phyloP scores from a whole-genome alignment of 208 protist species.

The Acanthamoeba castellanii region DNA sequence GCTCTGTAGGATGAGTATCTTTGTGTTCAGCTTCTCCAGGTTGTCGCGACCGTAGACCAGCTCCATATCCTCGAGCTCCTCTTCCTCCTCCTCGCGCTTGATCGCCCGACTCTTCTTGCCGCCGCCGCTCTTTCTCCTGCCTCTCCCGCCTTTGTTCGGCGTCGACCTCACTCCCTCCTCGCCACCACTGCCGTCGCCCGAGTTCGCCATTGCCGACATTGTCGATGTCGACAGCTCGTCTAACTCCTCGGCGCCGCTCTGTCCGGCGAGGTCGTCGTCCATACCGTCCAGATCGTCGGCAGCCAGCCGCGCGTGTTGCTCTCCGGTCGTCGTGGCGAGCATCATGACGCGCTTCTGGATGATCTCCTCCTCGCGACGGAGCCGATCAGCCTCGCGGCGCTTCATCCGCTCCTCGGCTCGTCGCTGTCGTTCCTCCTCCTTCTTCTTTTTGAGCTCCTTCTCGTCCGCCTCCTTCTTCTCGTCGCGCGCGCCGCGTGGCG shows the following conservation, averaged over 20 bases:
- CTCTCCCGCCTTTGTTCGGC: neutral
- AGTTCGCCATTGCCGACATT: neutral
- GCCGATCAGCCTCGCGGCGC: conserved; percentile 3
- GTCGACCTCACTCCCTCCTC: neutral
- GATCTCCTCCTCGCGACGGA: conserved; percentile 47
- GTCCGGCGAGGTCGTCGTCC: conserved; percentile 27
- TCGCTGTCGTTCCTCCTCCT: conserved; percentile 40
- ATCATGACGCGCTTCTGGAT: conserved; percentile 51
- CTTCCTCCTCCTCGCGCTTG: neutral
- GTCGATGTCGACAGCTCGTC: neutral
- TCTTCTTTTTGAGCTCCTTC: neutral
- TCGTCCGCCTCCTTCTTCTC: neutral
- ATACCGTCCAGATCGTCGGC: neutral
- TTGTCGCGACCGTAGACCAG: conserved; percentile 8
- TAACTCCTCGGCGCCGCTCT: conserved; percentile 8
- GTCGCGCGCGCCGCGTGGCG: neutral
- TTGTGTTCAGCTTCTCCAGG: neutral
- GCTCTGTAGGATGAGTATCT: conserved; percentile 35
- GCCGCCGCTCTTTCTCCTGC: neutral
- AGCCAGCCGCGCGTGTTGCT: neutral
- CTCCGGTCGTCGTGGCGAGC: neutral
- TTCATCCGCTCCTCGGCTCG: conserved; percentile 57
- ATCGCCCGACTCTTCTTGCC: neutral
- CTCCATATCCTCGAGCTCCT: neutral
- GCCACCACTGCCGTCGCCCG: neutral